Percentiles rank a stretch among this genome's conserved stretches.
Conservation (phyloP, 78 protist species). For the Dictyostelium discoideum region DNA sequence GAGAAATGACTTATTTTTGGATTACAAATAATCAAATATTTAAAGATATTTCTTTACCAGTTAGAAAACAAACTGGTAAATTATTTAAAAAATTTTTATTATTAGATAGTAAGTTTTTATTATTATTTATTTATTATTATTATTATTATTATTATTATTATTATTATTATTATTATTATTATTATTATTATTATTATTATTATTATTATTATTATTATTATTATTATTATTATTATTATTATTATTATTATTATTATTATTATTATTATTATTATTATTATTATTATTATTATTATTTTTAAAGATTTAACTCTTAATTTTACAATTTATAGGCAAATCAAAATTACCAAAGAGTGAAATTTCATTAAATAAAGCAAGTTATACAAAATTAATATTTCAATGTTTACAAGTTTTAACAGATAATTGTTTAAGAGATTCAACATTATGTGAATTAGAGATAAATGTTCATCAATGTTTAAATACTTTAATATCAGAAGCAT, state of each 20-base stretch:
- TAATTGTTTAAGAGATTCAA: slow-evolving; percentile 2
- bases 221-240: neutral
- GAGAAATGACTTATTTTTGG: slow-evolving; percentile 76
- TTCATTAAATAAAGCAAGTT: slow-evolving; percentile 52
- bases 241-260: no score
- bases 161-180: no score
- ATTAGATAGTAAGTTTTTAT: slow-evolving; percentile 28
- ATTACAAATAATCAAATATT: slow-evolving; percentile 38
- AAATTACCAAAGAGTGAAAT: slow-evolving; percentile 74
- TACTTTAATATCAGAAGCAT: slow-evolving; percentile 14
- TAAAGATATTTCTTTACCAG: neutral
- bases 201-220: no score
- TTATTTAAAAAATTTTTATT: slow-evolving; percentile 17
- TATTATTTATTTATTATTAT: neutral
- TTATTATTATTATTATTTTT: no score
- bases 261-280: neutral
- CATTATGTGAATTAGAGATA: slow-evolving; percentile 37
- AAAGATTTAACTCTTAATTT: no score
- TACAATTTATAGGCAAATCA: neutral
- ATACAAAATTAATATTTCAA: slow-evolving; percentile 43
- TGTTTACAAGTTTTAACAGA: slow-evolving; percentile 43
- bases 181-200: no score
- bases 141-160: no score
- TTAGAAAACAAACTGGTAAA: slow-evolving; percentile 1
- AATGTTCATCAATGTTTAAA: slow-evolving; percentile 32